phyloP scores from a whole-genome alignment of 768 basidiomycete genomes.

The Strobilomyces echinocephalus region DNA sequence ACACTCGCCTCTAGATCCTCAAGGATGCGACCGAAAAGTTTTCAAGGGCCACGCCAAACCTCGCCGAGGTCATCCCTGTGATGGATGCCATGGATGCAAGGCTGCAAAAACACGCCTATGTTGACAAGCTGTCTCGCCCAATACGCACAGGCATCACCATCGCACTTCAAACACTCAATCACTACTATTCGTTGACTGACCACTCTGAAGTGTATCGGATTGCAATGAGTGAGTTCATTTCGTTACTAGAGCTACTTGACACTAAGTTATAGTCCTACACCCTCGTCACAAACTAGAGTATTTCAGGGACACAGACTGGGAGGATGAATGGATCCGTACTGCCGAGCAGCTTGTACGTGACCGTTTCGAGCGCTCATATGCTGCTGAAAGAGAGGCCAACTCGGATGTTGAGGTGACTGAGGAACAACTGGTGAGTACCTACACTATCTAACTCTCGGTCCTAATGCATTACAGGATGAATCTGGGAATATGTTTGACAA shows the following conservation, averaged over 20 bases:
- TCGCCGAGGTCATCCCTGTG: not conserved
- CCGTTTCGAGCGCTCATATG: not conserved
- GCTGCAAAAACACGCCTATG: not conserved
- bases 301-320: not conserved
- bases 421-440: not conserved
- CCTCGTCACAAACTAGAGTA: not conserved
- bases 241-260: too few species aligned
- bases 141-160: not conserved
- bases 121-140: not conserved
- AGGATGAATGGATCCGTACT: not conserved
- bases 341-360: not conserved
- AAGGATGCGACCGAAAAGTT: not conserved
- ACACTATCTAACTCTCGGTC: too few species aligned
- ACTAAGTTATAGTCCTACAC: not conserved
- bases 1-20: not conserved
- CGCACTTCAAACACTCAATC: not conserved
- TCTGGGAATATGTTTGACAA: not conserved
- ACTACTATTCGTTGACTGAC: not conserved
- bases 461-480: too few species aligned
- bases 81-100: not conserved
- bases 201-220: not conserved
- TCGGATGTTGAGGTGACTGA: not conserved
- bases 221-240: not conserved
- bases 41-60: not conserved
- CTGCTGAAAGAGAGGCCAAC: not conserved